Percentiles rank a stretch among this genome's conserved stretches.
phyloP scores from a whole-genome alignment of 805 yeast genomes.

The Kluyveromyces starmeri region DNA sequence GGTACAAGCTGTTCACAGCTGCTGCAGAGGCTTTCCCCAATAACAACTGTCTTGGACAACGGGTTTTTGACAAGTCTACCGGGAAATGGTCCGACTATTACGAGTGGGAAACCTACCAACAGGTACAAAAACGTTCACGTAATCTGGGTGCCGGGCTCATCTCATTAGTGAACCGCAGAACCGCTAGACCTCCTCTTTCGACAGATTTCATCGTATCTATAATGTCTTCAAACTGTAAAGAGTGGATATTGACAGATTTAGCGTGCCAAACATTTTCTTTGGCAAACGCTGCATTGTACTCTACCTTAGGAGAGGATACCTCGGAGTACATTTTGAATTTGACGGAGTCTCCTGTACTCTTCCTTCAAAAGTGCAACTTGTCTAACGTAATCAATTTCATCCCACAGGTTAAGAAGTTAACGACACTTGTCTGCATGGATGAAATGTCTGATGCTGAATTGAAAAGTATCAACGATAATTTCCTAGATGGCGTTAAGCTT shows the following conservation, averaged over 20 bases:
- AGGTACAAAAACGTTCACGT: slow-evolving; percentile 36
- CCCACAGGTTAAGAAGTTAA: slow-evolving; percentile 33
- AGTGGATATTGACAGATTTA: slow-evolving; percentile 64
- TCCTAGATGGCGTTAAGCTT: slow-evolving; percentile 31
- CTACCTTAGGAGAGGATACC: slow-evolving; percentile 50
- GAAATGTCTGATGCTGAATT: slow-evolving; percentile 31
- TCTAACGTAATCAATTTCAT: slow-evolving; percentile 39
- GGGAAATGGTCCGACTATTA: slow-evolving; percentile 35
- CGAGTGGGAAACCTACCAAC: slow-evolving; percentile 35
- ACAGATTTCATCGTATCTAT: slow-evolving; percentile 44
- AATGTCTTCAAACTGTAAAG: slow-evolving; percentile 49
- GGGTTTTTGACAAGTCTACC: slow-evolving; percentile 28
- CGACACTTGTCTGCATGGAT: slow-evolving; percentile 51
- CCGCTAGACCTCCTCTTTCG: slow-evolving; percentile 22
- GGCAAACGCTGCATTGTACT: slow-evolving; percentile 47
- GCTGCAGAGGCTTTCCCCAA: slow-evolving; percentile 32
- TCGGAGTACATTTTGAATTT: slow-evolving; percentile 52
- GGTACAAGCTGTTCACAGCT: slow-evolving; percentile 37
- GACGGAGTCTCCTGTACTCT: slow-evolving; percentile 54
- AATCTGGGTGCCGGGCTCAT: slow-evolving; percentile 49
- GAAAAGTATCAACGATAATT: slow-evolving; percentile 25
- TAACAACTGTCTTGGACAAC: slow-evolving; percentile 38
- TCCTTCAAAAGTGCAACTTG: slow-evolving; percentile 46
- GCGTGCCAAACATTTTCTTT: slow-evolving; percentile 54
- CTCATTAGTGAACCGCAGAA: slow-evolving; percentile 33